Evolutionary conservation across 257 asterid species (phyloP), one percentile per base, ranked within the genome.

Genomic region (Solanum boliviense): DNA sequence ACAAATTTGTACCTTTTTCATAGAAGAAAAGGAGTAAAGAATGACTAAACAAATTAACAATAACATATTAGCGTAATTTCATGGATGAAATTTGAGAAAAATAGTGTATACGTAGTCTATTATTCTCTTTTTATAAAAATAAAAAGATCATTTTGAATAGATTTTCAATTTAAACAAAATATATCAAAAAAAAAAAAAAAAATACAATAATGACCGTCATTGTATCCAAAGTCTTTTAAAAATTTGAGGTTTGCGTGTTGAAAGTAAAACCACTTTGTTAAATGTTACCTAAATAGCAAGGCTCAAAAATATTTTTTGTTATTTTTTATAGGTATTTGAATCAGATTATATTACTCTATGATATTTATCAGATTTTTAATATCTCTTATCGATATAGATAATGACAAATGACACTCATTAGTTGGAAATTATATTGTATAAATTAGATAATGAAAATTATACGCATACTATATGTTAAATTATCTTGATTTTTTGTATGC

Each of bases 21-120:
- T 39, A 23, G 35, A 31, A 6, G 34, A 65, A 13, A n/a, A 78
- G 13, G 36, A 78, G n/a, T 29, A 23, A 4, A 75, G 41, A 76
- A 38, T 74, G 34, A 76, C 23, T 70, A 29, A 70, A 12, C 9
- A 25, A 25, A 18, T 18, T 16, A 52, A 16, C 1, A 56, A 65
- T 6, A n/a, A 23, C 9, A 60, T 21, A 23, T 23, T 60, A 1
- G 70, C 1, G 13, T 60, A 60, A 23, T 60, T 8, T 60, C 5
- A 21, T 2, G 3, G 12, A 60, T 60, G 1, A 4, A 62, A 5
- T 62, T 9, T 62, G 3, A 23, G 2, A 62, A 62, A 10, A 9
- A 1, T 23, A 7, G 4, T 3, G 1, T 20, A 6, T 18, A 18
- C 8, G 0, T 0, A 7, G 9, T 56, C 23, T 1, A 2, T 56